These are phyloP conservation scores for Aspergillus bertholletiae DNA, from an alignment of 495 filamentous ascomycete species.

Conservation along the genomic window DNA sequence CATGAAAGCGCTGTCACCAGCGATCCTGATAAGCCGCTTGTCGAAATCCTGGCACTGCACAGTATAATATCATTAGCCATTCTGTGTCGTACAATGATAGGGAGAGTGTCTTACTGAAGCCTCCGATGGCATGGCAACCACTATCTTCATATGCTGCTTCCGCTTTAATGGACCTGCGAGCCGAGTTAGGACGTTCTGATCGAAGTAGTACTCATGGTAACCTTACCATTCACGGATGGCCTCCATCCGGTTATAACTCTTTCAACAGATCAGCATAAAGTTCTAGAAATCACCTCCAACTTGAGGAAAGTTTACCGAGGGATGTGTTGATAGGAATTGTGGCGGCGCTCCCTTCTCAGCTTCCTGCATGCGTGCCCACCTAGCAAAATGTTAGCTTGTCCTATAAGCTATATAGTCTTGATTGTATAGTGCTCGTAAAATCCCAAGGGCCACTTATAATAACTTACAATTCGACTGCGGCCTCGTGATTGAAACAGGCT, in stretches of 20 bases:
- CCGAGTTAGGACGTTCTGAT: neutral
- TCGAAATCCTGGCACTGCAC: conserved; percentile 33
- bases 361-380: conserved; percentile 73
- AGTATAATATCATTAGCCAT: neutral
- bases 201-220: neutral
- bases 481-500: conserved; percentile 68
- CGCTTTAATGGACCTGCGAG: conserved; percentile 32
- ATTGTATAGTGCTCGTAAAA: neutral
- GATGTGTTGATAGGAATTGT: conserved; percentile 85
- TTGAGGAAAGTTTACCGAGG: conserved; percentile 51
- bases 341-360: conserved; percentile 55
- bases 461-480: conserved; percentile 58
- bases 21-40: conserved; percentile 17
- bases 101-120: conserved; percentile 26
- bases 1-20: conserved; percentile 1
- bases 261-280: no score
- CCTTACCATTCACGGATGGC: conserved; percentile 63
- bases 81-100: neutral
- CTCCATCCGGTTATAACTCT: conserved; percentile 66
- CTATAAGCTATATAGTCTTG: neutral
- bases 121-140: conserved; percentile 26
- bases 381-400: conserved; percentile 13
- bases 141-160: conserved; percentile 29
- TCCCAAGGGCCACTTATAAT: neutral
- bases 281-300: neutral